phyloP scores from a whole-genome alignment of 2,329 filamentous ascomycete species.

The Colletotrichum orbiculare region DNA sequence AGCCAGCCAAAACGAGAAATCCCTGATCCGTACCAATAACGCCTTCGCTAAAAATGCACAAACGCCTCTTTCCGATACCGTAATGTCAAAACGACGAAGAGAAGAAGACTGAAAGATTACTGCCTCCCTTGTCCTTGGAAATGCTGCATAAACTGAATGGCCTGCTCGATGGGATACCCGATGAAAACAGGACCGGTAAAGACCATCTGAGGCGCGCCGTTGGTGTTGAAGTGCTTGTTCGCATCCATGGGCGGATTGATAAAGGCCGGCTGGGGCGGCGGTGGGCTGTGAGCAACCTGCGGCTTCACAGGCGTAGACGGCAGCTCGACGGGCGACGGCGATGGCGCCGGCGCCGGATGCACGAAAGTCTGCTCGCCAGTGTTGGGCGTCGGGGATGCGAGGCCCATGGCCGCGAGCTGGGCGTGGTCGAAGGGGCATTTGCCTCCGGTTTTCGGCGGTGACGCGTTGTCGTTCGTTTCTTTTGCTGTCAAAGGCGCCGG shows the following conservation, averaged over 20 bases:
- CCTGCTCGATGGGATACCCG: constrained; percentile 87
- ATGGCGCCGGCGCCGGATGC: constrained; percentile 22
- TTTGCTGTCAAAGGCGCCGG: constrained; percentile 65
- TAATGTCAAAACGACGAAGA: background rate
- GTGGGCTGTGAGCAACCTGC: constrained; percentile 37
- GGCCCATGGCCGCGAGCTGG: constrained; percentile 53
- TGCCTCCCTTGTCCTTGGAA: constrained; percentile 55
- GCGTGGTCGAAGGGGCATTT: constrained; percentile 71
- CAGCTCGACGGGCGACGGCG: constrained; percentile 34
- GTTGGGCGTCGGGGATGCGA: constrained; percentile 25
- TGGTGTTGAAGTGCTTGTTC: constrained; percentile 43
- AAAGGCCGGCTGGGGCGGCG: constrained; percentile 60
- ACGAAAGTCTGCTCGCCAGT: constrained; percentile 29
- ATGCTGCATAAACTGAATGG: constrained; percentile 78
- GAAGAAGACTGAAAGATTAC: constrained; percentile 31
- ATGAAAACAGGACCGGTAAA: constrained; percentile 96
- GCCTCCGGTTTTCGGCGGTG: constrained; percentile 45
- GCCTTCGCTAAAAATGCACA: constrained; percentile 30
- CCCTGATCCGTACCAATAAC: constrained; percentile 10
- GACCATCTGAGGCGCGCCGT: constrained; percentile 73
- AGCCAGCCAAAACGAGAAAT: background rate
- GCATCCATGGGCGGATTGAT: constrained; percentile 55
- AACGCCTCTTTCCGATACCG: constrained; percentile 12
- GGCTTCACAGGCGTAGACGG: constrained; percentile 39
- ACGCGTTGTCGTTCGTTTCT: constrained; percentile 40